Base-by-base conservation (phyloP, 2,329 filamentous ascomycete genomes). In the Nakataea oryzae region DNA sequence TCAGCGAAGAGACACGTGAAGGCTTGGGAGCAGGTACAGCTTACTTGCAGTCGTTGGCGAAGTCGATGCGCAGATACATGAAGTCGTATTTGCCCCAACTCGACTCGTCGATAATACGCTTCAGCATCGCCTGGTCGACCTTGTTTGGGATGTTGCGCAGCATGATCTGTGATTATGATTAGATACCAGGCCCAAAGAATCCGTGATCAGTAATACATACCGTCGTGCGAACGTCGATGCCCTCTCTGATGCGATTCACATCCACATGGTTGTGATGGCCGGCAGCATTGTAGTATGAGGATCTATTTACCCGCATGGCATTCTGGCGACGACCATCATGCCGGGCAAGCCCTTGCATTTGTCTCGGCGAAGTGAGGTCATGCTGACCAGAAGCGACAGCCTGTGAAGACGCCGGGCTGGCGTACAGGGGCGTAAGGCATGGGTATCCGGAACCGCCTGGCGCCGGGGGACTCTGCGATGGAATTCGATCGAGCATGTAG, bases 61-160 rank as follows among this genome's bases (percentile, higher is more conserved):
- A 93, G 72, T 93, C 90, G 68, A 97, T 97, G 54, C 95, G 87
- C 61, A 97, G 77, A 72, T 99, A 99, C 80, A 96, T 86, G 74
- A 97, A 97, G 71, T 97, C 93, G 72, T 96, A 97, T 65, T 88
- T 87, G 32, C 91, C 92, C 74, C 82, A 85, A 72, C 87, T 91
- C 21, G 86, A 89, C 65, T 88, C 81, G 69, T 97, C 90, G 17
- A 97, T 80, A 62, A 96, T 87, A 0, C 79, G 75, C 78, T 96
- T 96, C 21, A 97, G 76, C 77, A 89, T 87, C 0, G 81, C 78
- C 73, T 91, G 86, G 68, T 91, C 85, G 62, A 96, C 87, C 69
- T 93, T 91, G 76, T 96, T 96, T 1, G 93, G 93, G 57, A 97
- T 93, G 72, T 97, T 97, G 54, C 93, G 87, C 34, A 97, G 75